Conservation (phyloP, 345 rosid species). For the Ailanthus altissimus region DNA sequence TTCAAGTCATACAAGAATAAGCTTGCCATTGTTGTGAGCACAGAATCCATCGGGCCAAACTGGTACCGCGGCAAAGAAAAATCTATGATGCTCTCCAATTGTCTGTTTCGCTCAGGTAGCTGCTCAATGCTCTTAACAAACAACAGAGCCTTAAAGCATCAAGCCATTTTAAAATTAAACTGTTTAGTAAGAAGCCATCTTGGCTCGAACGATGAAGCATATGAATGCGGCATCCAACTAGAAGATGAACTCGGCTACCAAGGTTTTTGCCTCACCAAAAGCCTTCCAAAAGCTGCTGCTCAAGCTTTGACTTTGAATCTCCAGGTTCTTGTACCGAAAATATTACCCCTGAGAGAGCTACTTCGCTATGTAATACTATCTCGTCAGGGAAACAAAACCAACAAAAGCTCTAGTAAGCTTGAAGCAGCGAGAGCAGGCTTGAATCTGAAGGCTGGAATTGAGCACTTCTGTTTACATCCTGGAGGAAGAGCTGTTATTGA, state of each 20-base stretch:
- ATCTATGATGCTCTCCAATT: constrained; percentile 78
- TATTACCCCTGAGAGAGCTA: constrained; percentile 52
- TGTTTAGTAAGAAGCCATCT: constrained; percentile 50
- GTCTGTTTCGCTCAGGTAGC: constrained; percentile 72
- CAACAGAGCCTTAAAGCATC: constrained; percentile 38
- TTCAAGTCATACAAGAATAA: constrained; percentile 46
- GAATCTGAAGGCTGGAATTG: constrained; percentile 65
- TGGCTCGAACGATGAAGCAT: constrained; percentile 64
- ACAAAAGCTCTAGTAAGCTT: constrained; percentile 1
- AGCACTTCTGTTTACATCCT: constrained; percentile 83
- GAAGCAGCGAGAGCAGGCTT: constrained; percentile 33
- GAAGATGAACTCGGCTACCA: constrained; percentile 56
- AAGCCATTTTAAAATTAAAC: constrained; percentile 52
- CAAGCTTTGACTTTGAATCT: constrained; percentile 59
- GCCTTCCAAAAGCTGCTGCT: constrained; percentile 55
- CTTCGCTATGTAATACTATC: constrained; percentile 30
- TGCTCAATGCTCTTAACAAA: constrained; percentile 73
- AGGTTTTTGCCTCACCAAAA: constrained; percentile 55
- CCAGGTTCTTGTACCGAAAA: constrained; percentile 51
- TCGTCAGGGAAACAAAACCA: constrained; percentile 20
- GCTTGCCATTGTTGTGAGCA: constrained; percentile 69
- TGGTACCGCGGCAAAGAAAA: constrained; percentile 78
- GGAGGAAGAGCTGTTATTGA: constrained; percentile 89
- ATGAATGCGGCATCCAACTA: constrained; percentile 55
- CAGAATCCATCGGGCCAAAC: constrained; percentile 66